Conservation (phyloP, 768 basidiomycete genomes). For the Boletus patriciae region DNA sequence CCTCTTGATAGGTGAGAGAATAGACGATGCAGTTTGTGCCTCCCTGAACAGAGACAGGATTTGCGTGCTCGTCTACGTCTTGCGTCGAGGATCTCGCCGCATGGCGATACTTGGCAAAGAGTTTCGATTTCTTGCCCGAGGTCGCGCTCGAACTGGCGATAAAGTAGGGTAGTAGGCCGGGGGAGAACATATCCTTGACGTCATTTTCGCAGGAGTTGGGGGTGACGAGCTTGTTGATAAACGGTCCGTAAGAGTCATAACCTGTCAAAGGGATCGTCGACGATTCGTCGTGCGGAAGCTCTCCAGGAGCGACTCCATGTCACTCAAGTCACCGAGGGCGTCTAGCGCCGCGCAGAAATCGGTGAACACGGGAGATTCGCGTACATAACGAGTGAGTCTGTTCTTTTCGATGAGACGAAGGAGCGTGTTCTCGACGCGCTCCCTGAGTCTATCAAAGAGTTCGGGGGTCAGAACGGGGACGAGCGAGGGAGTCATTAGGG, state of each 20-base stretch:
- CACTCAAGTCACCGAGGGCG: neutral
- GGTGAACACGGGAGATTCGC: slow-evolving; percentile 13
- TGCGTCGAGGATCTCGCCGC: slow-evolving; percentile 1
- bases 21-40: slow-evolving; percentile 25
- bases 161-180: slow-evolving; percentile 23
- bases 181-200: slow-evolving; percentile 23
- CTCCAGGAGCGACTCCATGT: slow-evolving; percentile 7
- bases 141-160: slow-evolving; percentile 21
- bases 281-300: slow-evolving; percentile 16
- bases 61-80: slow-evolving; percentile 15
- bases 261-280: slow-evolving; percentile 19
- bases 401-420: slow-evolving; percentile 12
- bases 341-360: slow-evolving; percentile 15
- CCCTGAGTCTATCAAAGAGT: neutral
- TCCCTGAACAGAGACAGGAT: slow-evolving; percentile 10
- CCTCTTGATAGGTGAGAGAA: slow-evolving; percentile 15
- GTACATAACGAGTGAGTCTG: slow-evolving; percentile 13
- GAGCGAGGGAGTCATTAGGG: too few species aligned
- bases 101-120: slow-evolving; percentile 22
- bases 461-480: neutral
- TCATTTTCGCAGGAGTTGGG: slow-evolving; percentile 8
- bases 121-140: slow-evolving; percentile 17
- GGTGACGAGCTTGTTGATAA: slow-evolving; percentile 11
- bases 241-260: slow-evolving; percentile 25
- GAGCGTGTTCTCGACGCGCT: slow-evolving; percentile 9